Evolutionary conservation across 345 rosid species (phyloP), one percentile per base, ranked within the genome.

Genomic region (Salix suchowensis): DNA sequence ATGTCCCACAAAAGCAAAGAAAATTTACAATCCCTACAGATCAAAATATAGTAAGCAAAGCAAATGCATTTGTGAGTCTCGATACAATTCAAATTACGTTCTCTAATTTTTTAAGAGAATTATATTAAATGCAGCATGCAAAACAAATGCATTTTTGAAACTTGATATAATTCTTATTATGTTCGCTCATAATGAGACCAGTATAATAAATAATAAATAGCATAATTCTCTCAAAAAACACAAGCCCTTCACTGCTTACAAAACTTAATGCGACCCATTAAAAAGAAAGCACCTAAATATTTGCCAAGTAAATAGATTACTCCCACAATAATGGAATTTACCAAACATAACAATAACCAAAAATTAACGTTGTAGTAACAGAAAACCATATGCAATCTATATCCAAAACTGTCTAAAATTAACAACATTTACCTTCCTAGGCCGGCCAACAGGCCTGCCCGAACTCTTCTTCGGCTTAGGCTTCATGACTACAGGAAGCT

Each of bases 361-460:
- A 6, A 15, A 14, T 30, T 50, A 16, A n/a, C 5, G 34, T 18
- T 8, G 5, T 7, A 46, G 37, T 0, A 76, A 36, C 6, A 6
- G 18, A 58, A 5, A 8, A 74, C 6, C 14, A n/a, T n/a, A n/a
- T n/a, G n/a, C n/a, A 36, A 37, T 19, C 5, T 24, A 12, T 1
- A 44, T 8, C 21, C n/a, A 24, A 39, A n/a, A 12, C 1, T 8
- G 8, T 14, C 18, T 24, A 60, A 9, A 16, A 44, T 7, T 32
- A 26, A 1, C 4, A 54, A 12, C 13, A 23, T 0, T 12, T 82
- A 91, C 97, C 97, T 91, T 87, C 81, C 74, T 88, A 6, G 97
- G 97, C 30, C 96, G 85, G 24, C 97, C 96, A 0, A 86, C 84
- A 1, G 91, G 88, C 76, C 84, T 84, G 24, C 90, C 90, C 2